Evolutionary conservation across 1,139 yeast genomes (phyloP).

Genomic region (Yamadazyma songkhlaensis): DNA sequence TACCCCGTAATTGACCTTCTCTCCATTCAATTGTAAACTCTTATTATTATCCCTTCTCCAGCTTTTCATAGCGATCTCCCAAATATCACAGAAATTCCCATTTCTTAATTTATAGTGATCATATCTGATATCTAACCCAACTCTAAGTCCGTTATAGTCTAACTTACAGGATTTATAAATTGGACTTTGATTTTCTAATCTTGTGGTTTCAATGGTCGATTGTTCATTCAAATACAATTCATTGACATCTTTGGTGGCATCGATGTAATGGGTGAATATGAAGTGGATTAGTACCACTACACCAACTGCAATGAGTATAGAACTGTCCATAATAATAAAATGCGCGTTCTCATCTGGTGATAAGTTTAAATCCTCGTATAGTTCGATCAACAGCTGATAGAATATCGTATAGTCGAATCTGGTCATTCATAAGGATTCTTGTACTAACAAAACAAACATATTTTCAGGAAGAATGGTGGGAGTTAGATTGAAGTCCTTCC

Average conservation of each 20-base stretch:
- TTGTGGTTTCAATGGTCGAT: slow-evolving; percentile 53
- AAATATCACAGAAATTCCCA: slow-evolving; percentile 67
- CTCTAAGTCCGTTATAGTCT: slow-evolving; percentile 57
- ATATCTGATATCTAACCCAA: slow-evolving; percentile 62
- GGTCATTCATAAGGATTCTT: too few relatives aligned
- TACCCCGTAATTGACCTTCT: slow-evolving; percentile 15
- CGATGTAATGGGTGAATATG: slow-evolving; percentile 23
- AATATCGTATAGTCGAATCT: too few relatives aligned
- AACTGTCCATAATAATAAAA: slow-evolving; percentile 2
- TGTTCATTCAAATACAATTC: slow-evolving; percentile 60
- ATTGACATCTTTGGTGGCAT: slow-evolving; percentile 46
- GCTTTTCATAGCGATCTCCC: slow-evolving; percentile 41
- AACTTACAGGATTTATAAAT: slow-evolving; percentile 62
- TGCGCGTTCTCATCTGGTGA: slow-evolving; percentile 2
- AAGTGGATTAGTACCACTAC: slow-evolving; percentile 19
- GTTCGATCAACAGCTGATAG: background rate
- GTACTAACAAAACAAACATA: too few relatives aligned
- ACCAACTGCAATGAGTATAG: slow-evolving; percentile 17
- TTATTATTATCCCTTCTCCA: slow-evolving; percentile 14
- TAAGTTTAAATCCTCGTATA: slow-evolving; percentile 10
- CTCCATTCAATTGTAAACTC: slow-evolving; percentile 17
- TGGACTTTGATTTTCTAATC: slow-evolving; percentile 60
- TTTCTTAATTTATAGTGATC: slow-evolving; percentile 62
- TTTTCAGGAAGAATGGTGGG: background rate
- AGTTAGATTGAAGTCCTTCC: slow-evolving; percentile 20